Evolutionary conservation across 257 asterid genomes (phyloP).

Genomic region (Paulownia fortunei): DNA sequence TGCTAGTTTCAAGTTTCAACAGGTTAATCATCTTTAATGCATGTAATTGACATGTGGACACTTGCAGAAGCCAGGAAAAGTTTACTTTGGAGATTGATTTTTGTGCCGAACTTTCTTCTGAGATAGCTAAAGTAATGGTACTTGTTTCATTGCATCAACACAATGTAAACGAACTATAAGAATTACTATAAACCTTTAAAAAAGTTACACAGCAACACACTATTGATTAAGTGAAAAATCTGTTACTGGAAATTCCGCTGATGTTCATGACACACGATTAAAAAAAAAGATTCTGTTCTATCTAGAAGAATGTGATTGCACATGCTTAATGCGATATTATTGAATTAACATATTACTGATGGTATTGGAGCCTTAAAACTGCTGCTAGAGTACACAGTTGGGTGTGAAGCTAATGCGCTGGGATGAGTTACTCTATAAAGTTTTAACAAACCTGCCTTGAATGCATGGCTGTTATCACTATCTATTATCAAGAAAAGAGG

Average conservation of each 20-base stretch:
- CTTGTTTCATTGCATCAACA: background rate
- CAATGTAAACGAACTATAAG: background rate
- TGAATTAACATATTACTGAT: conserved; percentile 19
- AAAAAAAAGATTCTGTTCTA: background rate
- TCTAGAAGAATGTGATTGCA: background rate
- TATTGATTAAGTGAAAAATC: background rate
- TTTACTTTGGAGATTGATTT: background rate
- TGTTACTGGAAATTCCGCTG: background rate
- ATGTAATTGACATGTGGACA: background rate
- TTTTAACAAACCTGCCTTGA: conserved; percentile 99
- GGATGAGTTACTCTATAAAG: conserved; percentile 50
- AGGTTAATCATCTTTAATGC: background rate
- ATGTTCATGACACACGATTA: background rate
- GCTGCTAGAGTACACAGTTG: conserved; percentile 27
- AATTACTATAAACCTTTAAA: background rate
- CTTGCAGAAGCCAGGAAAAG: background rate
- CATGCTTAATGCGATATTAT: background rate
- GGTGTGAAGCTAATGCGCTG: conserved; percentile 22
- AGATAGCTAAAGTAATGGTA: background rate
- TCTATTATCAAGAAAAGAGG: conserved; percentile 90
- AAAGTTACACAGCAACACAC: background rate
- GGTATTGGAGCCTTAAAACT: conserved; percentile 19
- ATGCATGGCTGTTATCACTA: conserved; percentile 94
- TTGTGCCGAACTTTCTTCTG: background rate
- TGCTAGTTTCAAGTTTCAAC: conserved; percentile 3